Evolutionary conservation across 2,329 filamentous ascomycete species (phyloP).

Genomic region (Capronia coronata): DNA sequence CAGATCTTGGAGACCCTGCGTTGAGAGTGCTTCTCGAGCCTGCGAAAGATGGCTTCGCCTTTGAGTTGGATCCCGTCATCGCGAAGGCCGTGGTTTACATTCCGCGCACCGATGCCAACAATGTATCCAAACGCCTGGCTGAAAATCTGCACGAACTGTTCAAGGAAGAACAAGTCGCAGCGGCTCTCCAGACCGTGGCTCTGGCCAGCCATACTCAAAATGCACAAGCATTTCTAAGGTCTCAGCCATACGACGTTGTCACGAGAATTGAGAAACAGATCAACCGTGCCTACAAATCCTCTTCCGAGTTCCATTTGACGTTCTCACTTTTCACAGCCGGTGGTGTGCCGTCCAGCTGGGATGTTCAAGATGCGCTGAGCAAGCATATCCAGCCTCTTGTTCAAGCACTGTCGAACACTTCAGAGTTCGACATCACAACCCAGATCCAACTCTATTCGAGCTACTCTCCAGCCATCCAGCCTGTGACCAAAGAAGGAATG

Average conservation of each 20-base stretch:
- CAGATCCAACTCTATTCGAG: slow-evolving; percentile 89
- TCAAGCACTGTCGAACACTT: slow-evolving; percentile 70
- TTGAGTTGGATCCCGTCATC: slow-evolving; percentile 12
- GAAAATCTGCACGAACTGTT: slow-evolving; percentile 71
- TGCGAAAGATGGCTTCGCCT: slow-evolving; percentile 29
- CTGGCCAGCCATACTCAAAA: slow-evolving; percentile 30
- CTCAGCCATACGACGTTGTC: slow-evolving; percentile 44
- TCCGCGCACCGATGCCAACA: not conserved
- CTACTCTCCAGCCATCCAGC: slow-evolving; percentile 57
- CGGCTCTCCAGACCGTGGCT: slow-evolving; percentile 52
- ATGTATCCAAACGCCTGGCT: slow-evolving; percentile 58
- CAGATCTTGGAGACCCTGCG: slow-evolving; percentile 46
- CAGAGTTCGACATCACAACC: slow-evolving; percentile 92
- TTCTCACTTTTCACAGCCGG: slow-evolving; percentile 89
- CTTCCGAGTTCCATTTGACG: slow-evolving; percentile 87
- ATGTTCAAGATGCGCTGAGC: slow-evolving; percentile 73
- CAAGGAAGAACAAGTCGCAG: slow-evolving; percentile 80
- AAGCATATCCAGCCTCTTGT: slow-evolving; percentile 78
- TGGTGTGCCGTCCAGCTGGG: slow-evolving; percentile 76
- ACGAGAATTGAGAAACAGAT: slow-evolving; percentile 61
- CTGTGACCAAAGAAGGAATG: slow-evolving; percentile 44
- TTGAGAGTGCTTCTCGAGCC: slow-evolving; percentile 66
- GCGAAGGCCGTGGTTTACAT: slow-evolving; percentile 14
- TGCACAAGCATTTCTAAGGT: slow-evolving; percentile 33
- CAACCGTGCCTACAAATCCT: slow-evolving; percentile 81